A percentile compares a stretch with the other conserved stretches of the same genome.
These are phyloP conservation scores for Osmanthus fragrans DNA, from an alignment of 257 asterid species.

Conservation along the genomic window DNA sequence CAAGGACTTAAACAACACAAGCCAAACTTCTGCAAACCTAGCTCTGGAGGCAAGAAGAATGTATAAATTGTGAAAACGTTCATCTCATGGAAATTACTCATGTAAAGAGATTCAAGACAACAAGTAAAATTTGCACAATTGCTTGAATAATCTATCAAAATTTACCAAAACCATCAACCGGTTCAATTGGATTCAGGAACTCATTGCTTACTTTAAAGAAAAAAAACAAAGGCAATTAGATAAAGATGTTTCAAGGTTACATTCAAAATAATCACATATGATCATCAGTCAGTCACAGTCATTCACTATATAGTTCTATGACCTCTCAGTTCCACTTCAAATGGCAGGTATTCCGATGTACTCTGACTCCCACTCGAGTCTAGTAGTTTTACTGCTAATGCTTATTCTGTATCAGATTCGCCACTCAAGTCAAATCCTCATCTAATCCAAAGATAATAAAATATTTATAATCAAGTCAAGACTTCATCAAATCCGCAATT, in stretches of 20 bases:
- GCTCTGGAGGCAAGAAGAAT: background rate
- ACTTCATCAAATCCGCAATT: background rate
- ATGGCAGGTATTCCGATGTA: background rate
- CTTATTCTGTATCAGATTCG: constrained; percentile 5
- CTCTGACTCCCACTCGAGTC: constrained; percentile 14
- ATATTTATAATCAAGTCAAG: constrained; percentile 1
- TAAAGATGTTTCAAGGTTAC: background rate
- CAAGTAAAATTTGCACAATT: background rate
- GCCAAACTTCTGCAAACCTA: background rate
- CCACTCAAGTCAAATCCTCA: background rate
- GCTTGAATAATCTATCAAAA: background rate
- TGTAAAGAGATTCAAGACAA: constrained; percentile 8
- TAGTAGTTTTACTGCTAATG: background rate
- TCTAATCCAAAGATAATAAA: background rate
- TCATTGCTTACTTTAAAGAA: background rate
- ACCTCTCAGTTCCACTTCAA: background rate
- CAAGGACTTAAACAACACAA: background rate
- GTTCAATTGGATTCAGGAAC: background rate
- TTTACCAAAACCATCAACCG: background rate
- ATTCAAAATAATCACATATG: background rate
- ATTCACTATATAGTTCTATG: background rate
- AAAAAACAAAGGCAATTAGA: background rate
- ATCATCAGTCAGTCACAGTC: background rate
- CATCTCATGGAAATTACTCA: background rate
- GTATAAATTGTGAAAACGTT: background rate